Evolutionary conservation across 352 stramenopile genomes (phyloP).

Genomic region (Thalassiosira mediterranea): DNA sequence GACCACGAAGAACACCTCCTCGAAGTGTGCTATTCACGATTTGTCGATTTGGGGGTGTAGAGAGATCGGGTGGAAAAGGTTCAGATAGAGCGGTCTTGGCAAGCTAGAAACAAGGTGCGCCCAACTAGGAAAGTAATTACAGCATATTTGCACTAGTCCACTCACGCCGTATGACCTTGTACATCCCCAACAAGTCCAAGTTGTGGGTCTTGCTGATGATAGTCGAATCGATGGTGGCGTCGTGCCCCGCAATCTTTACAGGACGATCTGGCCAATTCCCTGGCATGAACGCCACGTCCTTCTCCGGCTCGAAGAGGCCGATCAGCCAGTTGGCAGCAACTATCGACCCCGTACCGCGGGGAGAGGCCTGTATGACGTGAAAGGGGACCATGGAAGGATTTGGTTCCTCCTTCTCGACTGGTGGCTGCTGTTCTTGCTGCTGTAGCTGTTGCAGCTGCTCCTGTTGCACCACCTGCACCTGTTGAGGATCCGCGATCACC

Average conservation of each 20-base stretch:
- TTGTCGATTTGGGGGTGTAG: constrained; percentile 6
- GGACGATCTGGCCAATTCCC: constrained; percentile 32
- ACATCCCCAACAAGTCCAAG: constrained; percentile 43
- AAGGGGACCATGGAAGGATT: constrained; percentile 18
- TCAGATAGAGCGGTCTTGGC: too few relatives aligned
- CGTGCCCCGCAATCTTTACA: constrained; percentile 23
- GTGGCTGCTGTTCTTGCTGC: not conserved
- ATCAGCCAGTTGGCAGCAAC: constrained; percentile 53
- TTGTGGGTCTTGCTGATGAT: constrained; percentile 53
- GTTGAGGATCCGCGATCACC: not conserved
- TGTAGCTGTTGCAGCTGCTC: not conserved
- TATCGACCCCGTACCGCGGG: constrained; percentile 11
- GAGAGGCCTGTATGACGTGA: constrained; percentile 60
- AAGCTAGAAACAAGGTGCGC: too few relatives aligned
- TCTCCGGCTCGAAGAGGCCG: constrained; percentile 51
- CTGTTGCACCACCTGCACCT: constrained; percentile 4
- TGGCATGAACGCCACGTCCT: constrained; percentile 45
- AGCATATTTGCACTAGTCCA: not conserved
- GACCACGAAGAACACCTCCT: constrained; percentile 57
- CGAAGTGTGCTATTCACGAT: constrained; percentile 24
- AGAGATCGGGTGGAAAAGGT: too few relatives aligned
- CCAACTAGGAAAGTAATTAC: not conserved
- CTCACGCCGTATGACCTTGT: constrained; percentile 41
- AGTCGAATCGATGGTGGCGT: constrained; percentile 38
- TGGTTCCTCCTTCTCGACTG: not conserved